Evolutionary conservation across 2,329 filamentous ascomycete species (phyloP), one percentile per base, ranked within the genome.

Genomic region (Aspergillus versicolor): DNA sequence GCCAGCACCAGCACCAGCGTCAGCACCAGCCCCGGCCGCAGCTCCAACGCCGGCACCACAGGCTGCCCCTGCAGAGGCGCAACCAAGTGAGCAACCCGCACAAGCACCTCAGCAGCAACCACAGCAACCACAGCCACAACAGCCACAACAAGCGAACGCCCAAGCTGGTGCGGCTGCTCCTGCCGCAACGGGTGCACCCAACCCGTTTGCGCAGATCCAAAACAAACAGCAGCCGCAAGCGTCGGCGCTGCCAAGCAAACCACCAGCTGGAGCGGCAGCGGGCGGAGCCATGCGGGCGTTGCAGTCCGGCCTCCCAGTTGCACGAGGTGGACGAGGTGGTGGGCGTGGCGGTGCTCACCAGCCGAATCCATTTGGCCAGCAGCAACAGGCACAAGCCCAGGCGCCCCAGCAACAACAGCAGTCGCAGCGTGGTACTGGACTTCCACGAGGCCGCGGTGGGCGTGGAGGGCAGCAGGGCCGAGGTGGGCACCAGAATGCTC

Each of bases 391-490:
- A 41, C 67, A 70, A 52, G 67, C 63, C 12, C 71, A 73, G 53
- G 64, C 67, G 56, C 59, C 55, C 37, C 68, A 63, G 41, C 64
- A 64, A 42, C 68, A 71, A 37, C 63, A 65, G 46, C 66, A 68
- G 56, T 65, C 64, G n/a, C 66, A 70, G 44, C 73, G 75, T 44
- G 76, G 76, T n/a, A 65, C 69, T 44, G 71, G 72, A 27, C 61
- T 77, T 42, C 67, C 70, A 46, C 75, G 81, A 44, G 79, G 81
- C 24, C 78, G 77, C 52, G 77, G 77, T 51, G 75, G 73, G n/a
- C 71, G 71, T 12, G 72, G 68, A 41, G 71, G 70, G 15, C 65
- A 66, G 46, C 48, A 47, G 27, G 70, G 68, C 22, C 67, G 71
- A 54, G 73, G 74, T 37, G 72, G 71, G 22, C 70, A 74, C 46